Percentiles rank a stretch among this genome's conserved stretches.
phyloP scores from a whole-genome alignment of 2,329 filamentous ascomycete species.

The Hymenoscyphus salicellus region DNA sequence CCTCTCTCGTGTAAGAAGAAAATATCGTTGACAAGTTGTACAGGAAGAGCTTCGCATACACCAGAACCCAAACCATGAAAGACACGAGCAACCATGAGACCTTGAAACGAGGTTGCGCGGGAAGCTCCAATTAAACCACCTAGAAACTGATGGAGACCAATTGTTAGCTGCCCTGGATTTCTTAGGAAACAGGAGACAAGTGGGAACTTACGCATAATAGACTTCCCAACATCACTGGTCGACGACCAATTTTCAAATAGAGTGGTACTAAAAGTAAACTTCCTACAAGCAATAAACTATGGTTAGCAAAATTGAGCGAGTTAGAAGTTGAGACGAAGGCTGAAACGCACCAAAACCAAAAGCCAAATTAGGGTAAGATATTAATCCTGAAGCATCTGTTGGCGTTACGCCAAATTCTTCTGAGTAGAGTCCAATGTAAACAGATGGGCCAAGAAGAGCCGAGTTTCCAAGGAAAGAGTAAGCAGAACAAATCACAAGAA shows the following conservation, averaged over 20 bases:
- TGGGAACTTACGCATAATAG: constrained; percentile 5
- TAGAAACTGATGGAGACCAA: constrained; percentile 15
- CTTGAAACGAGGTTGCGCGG: constrained; percentile 21
- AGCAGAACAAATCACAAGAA: constrained; percentile 51
- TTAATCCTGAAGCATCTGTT: constrained; percentile 51
- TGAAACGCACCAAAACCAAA: constrained; percentile 51
- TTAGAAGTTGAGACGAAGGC: neutral
- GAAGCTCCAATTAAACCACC: constrained; percentile 27
- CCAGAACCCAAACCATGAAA: constrained; percentile 30
- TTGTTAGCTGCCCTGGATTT: no score
- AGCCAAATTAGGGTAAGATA: constrained; percentile 59
- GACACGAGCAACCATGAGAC: constrained; percentile 29
- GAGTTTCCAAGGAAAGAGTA: constrained; percentile 60
- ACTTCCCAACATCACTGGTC: constrained; percentile 29
- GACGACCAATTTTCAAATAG: constrained; percentile 43
- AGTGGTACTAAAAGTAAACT: constrained; percentile 55
- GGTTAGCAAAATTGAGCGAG: neutral
- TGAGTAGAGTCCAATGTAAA: constrained; percentile 55
- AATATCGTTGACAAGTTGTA: constrained; percentile 42
- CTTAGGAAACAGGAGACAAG: neutral
- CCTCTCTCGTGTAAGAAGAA: constrained; percentile 47
- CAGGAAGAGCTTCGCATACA: constrained; percentile 36
- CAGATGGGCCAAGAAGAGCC: constrained; percentile 53
- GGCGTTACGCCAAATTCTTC: constrained; percentile 50
- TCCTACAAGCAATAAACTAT: constrained; percentile 30